A percentile compares a stretch with the other conserved stretches of the same genome.
Evolutionary conservation across 257 asterid species (phyloP).

Genomic region (Capsicum chinense): DNA sequence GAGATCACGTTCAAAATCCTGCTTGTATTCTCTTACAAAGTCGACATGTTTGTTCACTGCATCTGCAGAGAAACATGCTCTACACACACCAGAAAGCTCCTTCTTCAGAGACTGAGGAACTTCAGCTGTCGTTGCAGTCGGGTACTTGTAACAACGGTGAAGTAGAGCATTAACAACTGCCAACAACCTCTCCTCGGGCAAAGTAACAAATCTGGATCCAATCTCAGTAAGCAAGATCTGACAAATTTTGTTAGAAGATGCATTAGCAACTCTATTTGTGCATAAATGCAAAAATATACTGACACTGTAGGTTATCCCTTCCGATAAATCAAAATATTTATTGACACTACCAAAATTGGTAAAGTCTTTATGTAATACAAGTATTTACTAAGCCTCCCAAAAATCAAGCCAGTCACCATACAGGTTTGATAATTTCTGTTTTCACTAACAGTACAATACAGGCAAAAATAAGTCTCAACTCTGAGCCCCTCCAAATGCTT

Average conservation of each 20-base stretch:
- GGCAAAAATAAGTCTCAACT: not conserved
- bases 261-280: not conserved
- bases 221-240: constrained; percentile 95
- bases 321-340: constrained; percentile 11
- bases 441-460: not conserved
- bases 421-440: constrained; percentile 7
- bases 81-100: constrained; percentile 99
- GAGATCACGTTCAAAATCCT: constrained; percentile 95
- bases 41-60: constrained; percentile 99
- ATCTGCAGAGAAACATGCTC: constrained; percentile 98
- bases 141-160: constrained; percentile 99
- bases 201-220: constrained; percentile 93
- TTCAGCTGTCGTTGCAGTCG: constrained; percentile 98
- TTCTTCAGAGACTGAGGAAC: constrained; percentile 97
- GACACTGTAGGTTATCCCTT: not conserved
- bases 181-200: constrained; percentile 96
- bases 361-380: not conserved
- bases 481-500: constrained; percentile 16
- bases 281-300: not conserved
- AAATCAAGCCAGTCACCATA: not conserved
- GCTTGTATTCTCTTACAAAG: constrained; percentile 96
- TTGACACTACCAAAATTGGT: not conserved
- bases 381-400: not conserved
- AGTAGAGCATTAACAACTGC: constrained; percentile 99
- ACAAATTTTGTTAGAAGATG: constrained; percentile 16